Percentiles rank a stretch among this genome's conserved stretches.
These are phyloP conservation scores for Mucor saturninus DNA, from an alignment of 371 early-diverging fungal genomes.

Conservation along the genomic window DNA sequence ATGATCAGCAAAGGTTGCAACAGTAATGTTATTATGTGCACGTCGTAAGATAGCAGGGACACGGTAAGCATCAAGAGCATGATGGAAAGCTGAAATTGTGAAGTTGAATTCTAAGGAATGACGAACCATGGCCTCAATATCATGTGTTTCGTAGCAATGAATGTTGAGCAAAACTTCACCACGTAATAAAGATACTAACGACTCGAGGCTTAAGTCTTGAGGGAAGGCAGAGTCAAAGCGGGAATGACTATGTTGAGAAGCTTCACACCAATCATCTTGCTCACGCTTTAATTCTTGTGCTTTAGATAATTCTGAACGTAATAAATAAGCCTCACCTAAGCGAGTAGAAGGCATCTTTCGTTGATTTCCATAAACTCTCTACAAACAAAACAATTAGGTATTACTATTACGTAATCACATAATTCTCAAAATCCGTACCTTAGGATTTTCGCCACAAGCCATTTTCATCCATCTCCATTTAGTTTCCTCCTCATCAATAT, in stretches of 20 bases:
- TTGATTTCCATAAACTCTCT: conserved; percentile 34
- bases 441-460: conserved; percentile 87
- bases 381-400: neutral
- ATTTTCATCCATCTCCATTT: conserved; percentile 79
- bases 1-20: conserved; percentile 71
- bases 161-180: conserved; percentile 76
- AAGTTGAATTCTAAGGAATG: conserved; percentile 78
- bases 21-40: conserved; percentile 66
- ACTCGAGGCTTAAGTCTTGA: conserved; percentile 63
- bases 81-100: conserved; percentile 80
- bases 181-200: conserved; percentile 69
- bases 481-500: conserved; percentile 31
- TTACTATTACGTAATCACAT: neutral
- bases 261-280: conserved; percentile 84
- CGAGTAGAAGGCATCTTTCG: conserved; percentile 44
- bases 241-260: conserved; percentile 36
- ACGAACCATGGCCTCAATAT: conserved; percentile 77
- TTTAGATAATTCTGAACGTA: conserved; percentile 65
- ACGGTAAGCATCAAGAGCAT: conserved; percentile 80
- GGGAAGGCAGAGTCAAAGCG: conserved; percentile 64
- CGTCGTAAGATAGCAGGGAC: conserved; percentile 70
- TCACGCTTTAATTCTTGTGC: conserved; percentile 55
- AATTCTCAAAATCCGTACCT: conserved; percentile 30
- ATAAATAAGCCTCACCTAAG: conserved; percentile 75
- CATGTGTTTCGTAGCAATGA: conserved; percentile 76